A percentile compares a stretch with the other conserved stretches of the same genome.
Evolutionary conservation across 805 yeast genomes (phyloP).

Genomic region (Myxozyma neglecta): DNA sequence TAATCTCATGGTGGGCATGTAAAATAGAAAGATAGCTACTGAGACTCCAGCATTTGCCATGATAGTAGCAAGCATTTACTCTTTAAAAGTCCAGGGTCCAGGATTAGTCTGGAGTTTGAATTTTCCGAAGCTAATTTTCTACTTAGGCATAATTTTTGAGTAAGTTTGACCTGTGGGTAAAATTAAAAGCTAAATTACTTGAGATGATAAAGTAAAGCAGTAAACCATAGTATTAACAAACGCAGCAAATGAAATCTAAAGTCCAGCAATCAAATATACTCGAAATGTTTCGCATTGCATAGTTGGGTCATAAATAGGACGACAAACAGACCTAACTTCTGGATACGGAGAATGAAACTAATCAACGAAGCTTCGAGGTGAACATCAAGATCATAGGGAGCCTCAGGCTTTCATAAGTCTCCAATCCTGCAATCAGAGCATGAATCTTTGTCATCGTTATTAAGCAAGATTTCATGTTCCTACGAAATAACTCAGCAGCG

Average conservation of each 20-base stretch:
- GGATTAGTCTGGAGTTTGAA: constrained; percentile 52
- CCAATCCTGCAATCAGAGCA: constrained; percentile 7
- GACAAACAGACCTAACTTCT: constrained; percentile 48
- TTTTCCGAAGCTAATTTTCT: constrained; percentile 44
- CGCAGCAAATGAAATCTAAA: constrained; percentile 57
- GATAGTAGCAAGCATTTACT: constrained; percentile 62
- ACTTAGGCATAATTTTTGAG: constrained; percentile 49
- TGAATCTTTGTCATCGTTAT: constrained; percentile 42
- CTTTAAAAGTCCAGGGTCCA: constrained; percentile 64
- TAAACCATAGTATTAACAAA: constrained; percentile 59
- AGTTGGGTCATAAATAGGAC: constrained; percentile 46
- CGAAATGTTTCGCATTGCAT: constrained; percentile 53
- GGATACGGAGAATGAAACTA: constrained; percentile 55
- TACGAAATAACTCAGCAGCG: constrained; percentile 42
- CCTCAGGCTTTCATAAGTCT: constrained; percentile 7
- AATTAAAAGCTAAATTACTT: constrained; percentile 59
- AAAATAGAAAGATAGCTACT: constrained; percentile 5
- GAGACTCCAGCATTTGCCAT: constrained; percentile 32
- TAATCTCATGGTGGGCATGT: constrained; percentile 14
- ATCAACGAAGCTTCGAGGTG: constrained; percentile 48
- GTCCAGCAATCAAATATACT: constrained; percentile 51
- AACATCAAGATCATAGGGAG: constrained; percentile 37
- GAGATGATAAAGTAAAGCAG: constrained; percentile 50
- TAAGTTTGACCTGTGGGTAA: constrained; percentile 56
- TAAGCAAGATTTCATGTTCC: constrained; percentile 49